Base-by-base conservation (phyloP, 2,329 filamentous ascomycete species). In the Mycosphaerella sp. region DNA sequence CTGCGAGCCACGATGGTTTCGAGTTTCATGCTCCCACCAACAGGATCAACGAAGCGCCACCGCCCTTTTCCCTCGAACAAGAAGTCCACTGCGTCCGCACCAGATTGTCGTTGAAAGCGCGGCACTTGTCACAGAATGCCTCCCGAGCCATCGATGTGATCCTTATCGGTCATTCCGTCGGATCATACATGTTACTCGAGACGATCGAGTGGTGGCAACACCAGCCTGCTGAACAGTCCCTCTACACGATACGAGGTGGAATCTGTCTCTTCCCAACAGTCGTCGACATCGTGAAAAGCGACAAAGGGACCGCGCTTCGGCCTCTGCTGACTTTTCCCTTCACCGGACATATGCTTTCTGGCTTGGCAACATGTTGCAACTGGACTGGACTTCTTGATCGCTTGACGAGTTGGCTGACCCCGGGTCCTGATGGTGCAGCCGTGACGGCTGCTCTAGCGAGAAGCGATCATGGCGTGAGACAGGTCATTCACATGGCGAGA, bases 401-500 rank as follows among this genome's bases (percentile, higher is more conserved):
- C 2, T 4, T 54, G 5, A 49, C 52, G 12, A 41, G 39, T 3
- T 21, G 18, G 3, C 18, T 47, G 13, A 54, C 49, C 4, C 53
- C 48, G 2, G 41, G 44, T 4, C 35, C 47, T 2, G 46, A 73
- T 30, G 74, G 73, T 1, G 70, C 77, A 0, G 62, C 68, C 6
- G 71, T 74, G 0, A 82, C 79, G 0, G 67, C 73, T 13, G 65
- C 67, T 0, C 79, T 82, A 49, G 53, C 82, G 34, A 71, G 70
- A 49, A 78, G 73, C 52, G 63, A 59, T 9, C 54, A 64, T 3
- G 79, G 79, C 6, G 73, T 82, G 1, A 67, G 68, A 35, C 77
- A 82, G 65, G 75, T 79, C n/a, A 66, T 82, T 66, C 70, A 79
- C 62, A 78, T 84, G 72, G 79, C 77, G 1, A 70, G 71, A 13